Base-by-base conservation (phyloP, 2,329 filamentous ascomycete species). In the Whalleya microplaca region DNA sequence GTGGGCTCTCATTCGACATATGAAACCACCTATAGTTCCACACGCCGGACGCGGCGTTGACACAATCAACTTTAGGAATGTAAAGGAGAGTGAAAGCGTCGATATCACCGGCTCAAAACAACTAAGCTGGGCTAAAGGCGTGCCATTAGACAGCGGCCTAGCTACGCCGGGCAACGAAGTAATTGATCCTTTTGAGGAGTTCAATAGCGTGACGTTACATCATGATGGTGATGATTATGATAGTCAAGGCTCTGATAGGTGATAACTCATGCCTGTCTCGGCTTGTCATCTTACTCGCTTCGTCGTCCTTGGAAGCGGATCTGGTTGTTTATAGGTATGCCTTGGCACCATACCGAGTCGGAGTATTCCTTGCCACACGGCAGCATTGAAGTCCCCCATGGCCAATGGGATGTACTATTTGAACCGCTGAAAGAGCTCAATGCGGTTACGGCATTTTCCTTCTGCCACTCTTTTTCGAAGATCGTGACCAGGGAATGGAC, bases 1-100 rank as follows among this genome's bases (percentile, higher is more conserved):
- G 72, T 99, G 95, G 95, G 95, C 95, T 21, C 83, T 99, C 41
- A 92, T 99, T 64, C 90, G 95, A 51, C 95, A 99, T 74, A 95
- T 93, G 89, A 98, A 97, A 75, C 95, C 95, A 29, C 95, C 95
- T 1, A 99, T 99, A 76, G 89, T 98, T 43, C 95, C 95, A 9
- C 89, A 96, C 68, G 89, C 94, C 72, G 92, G 92, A 51, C 89
- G 90, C 53, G 95, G 91, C 45, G 88, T 95, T 65, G 95, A 99
- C 73, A 97, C 95, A 0, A 81, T 96, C 70, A 99, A 99, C 75
- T 99, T 99, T 82, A 86, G 95, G 63, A 96, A 96, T 68, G 93
- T 99, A 55, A 99, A 98, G 77, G 95, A 99, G 76, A 96, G 91
- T 68, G 90, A 94, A 68, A 96, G 92, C 71, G 91, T 98, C 48